Conservation (phyloP, 768 basidiomycete species). For the Cystofilobasidium macerans region DNA sequence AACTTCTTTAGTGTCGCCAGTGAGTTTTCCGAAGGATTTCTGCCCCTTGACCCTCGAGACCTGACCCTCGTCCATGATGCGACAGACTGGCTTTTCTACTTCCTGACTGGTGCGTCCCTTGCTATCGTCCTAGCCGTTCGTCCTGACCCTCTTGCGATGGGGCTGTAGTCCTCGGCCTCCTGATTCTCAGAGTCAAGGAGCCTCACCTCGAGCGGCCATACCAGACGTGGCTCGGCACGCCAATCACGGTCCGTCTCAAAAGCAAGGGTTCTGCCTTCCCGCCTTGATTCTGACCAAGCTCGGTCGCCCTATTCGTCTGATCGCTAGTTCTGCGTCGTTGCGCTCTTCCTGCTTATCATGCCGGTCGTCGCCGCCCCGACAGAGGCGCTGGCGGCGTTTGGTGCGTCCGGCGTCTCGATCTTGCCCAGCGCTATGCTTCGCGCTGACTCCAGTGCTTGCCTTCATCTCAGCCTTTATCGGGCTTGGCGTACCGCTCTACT, state of each 20-base stretch:
- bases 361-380: constrained; percentile 84
- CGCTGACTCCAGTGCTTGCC: neutral
- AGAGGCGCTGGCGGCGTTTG: constrained; percentile 74
- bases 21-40: too few relatives aligned
- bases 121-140: constrained; percentile 53
- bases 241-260: neutral
- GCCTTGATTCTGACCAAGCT: neutral
- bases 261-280: neutral
- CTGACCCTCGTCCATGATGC: too few relatives aligned
- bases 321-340: constrained; percentile 42
- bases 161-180: constrained; percentile 66
- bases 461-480: constrained; percentile 13
- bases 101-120: constrained; percentile 39
- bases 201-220: constrained; percentile 66
- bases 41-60: too few relatives aligned
- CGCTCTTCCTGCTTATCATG: constrained; percentile 83
- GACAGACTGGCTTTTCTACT: constrained; percentile 41
- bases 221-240: constrained; percentile 9
- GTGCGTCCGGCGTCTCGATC: constrained; percentile 39
- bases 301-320: neutral
- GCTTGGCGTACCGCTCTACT: constrained; percentile 19
- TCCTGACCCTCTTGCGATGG: neutral
- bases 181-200: constrained; percentile 72
- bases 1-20: constrained; percentile 23
- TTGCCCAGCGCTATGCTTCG: neutral